A percentile compares a stretch with the other conserved stretches of the same genome.
These are phyloP conservation scores for Cladophialophora chaetospira DNA, from an alignment of 2,329 filamentous ascomycete genomes.

Conservation along the genomic window DNA sequence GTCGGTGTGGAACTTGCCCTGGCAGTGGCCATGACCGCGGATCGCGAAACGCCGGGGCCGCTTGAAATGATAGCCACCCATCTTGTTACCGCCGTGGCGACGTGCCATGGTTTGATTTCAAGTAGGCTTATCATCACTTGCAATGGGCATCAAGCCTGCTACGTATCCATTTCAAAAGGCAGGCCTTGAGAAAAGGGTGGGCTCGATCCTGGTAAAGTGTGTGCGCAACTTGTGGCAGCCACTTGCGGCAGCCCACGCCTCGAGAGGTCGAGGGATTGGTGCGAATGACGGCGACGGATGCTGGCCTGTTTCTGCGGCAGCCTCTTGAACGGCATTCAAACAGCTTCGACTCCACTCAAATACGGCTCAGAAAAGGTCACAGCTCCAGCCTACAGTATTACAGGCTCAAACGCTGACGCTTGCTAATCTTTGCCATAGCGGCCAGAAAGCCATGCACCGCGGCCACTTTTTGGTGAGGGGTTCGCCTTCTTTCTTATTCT, in stretches of 20 bases:
- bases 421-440: conserved; percentile 27
- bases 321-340: conserved; percentile 22
- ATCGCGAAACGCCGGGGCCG: background rate
- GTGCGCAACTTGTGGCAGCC: conserved; percentile 23
- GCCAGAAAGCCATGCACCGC: conserved; percentile 17
- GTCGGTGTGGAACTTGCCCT: conserved; percentile 2
- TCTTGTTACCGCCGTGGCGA: conserved; percentile 12
- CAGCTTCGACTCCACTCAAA: conserved; percentile 13
- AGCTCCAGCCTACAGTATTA: conserved; percentile 12
- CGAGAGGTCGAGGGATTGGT: conserved; percentile 23
- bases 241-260: conserved; percentile 27
- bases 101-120: background rate
- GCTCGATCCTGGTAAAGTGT: conserved; percentile 3
- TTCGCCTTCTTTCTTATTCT: conserved; percentile 18
- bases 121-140: background rate
- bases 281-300: conserved; percentile 23
- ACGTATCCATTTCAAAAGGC: background rate
- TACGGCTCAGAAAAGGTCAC: conserved; percentile 15
- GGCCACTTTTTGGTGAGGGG: conserved; percentile 24
- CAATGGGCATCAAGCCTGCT: background rate
- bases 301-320: conserved; percentile 20
- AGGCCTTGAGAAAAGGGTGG: background rate
- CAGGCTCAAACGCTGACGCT: conserved; percentile 23
- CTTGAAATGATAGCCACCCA: conserved; percentile 4
- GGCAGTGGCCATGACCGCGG: background rate